These are phyloP conservation scores for Torulaspora delbrueckii DNA, from an alignment of 805 yeast genomes.

Conservation along the genomic window DNA sequence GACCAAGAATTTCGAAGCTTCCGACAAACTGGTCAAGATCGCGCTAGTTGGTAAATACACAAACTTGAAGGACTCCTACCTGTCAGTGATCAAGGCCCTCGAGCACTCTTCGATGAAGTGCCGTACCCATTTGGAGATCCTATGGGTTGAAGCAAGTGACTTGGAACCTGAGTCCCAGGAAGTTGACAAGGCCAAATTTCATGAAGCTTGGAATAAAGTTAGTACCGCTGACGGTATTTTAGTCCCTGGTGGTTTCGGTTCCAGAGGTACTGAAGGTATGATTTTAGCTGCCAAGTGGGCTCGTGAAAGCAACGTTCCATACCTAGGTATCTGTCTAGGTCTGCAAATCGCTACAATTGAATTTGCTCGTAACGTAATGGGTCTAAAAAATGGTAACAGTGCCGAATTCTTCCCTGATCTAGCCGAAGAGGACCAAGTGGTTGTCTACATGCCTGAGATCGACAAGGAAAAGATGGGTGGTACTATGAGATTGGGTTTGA, in stretches of 20 bases:
- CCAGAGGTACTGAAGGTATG: slow-evolving; percentile 98
- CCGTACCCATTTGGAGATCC: slow-evolving; percentile 74
- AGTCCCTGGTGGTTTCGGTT: slow-evolving; percentile 98
- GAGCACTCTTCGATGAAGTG: slow-evolving; percentile 95
- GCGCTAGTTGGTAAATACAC: slow-evolving; percentile 98
- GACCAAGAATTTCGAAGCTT: slow-evolving; percentile 74
- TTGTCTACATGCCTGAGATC: slow-evolving; percentile 97
- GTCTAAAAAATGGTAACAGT: slow-evolving; percentile 63
- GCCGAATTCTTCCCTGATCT: slow-evolving; percentile 72
- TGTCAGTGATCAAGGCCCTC: slow-evolving; percentile 89
- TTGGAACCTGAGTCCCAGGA: slow-evolving; percentile 70
- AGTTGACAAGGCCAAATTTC: slow-evolving; percentile 68
- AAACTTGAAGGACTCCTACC: slow-evolving; percentile 87
- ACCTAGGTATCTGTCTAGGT: slow-evolving; percentile 95
- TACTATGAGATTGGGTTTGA: slow-evolving; percentile 95
- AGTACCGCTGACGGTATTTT: slow-evolving; percentile 94
- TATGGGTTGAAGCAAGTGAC: slow-evolving; percentile 94
- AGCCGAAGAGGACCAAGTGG: slow-evolving; percentile 58
- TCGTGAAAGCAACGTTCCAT: slow-evolving; percentile 91
- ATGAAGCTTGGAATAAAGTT: slow-evolving; percentile 91
- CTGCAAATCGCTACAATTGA: slow-evolving; percentile 96
- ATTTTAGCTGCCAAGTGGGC: slow-evolving; percentile 95
- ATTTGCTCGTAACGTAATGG: slow-evolving; percentile 75
- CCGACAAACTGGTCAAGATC: slow-evolving; percentile 83
- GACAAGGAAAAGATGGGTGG: slow-evolving; percentile 96